Conservation (phyloP, 441 rosid species). For the Erodium moschatum region DNA sequence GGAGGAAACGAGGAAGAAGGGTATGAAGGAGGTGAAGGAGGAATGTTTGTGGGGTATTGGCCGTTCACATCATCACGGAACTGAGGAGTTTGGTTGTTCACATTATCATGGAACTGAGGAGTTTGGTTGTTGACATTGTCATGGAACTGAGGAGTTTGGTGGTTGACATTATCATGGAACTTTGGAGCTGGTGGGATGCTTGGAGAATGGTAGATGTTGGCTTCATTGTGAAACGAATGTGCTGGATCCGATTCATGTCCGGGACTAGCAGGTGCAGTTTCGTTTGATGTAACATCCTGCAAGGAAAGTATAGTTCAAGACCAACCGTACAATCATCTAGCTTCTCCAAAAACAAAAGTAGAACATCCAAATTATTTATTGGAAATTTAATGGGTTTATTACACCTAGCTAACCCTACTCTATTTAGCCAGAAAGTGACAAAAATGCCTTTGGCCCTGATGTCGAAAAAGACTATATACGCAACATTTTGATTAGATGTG, state of each 20-base stretch:
- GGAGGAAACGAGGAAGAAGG: conserved; percentile 40
- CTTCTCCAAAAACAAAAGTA: not conserved
- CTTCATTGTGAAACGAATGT: conserved; percentile 20
- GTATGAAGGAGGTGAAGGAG: conserved; percentile 41
- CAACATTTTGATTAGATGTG: too few species aligned
- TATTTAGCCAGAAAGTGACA: too few species aligned
- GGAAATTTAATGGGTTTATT: not conserved
- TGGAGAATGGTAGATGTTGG: not conserved
- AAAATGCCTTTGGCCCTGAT: too few species aligned
- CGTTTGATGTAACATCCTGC: conserved; percentile 56
- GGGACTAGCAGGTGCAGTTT: conserved; percentile 33
- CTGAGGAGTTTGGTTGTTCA: conserved; percentile 29
- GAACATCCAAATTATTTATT: not conserved
- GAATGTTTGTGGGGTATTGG: conserved; percentile 33
- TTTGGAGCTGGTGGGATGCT: conserved; percentile 2
- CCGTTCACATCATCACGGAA: conserved; percentile 34
- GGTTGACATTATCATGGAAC: conserved; percentile 24
- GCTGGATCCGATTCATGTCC: conserved; percentile 41
- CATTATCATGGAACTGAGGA: conserved; percentile 20
- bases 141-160: conserved; percentile 20
- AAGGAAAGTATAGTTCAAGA: conserved; percentile 19
- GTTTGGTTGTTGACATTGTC: conserved; percentile 21
- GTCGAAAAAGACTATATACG: too few species aligned
- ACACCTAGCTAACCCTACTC: too few species aligned
- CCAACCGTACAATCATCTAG: not conserved